Evolutionary conservation across 352 stramenopile species (phyloP).

Genomic region (Saprolegnia parasitica): DNA sequence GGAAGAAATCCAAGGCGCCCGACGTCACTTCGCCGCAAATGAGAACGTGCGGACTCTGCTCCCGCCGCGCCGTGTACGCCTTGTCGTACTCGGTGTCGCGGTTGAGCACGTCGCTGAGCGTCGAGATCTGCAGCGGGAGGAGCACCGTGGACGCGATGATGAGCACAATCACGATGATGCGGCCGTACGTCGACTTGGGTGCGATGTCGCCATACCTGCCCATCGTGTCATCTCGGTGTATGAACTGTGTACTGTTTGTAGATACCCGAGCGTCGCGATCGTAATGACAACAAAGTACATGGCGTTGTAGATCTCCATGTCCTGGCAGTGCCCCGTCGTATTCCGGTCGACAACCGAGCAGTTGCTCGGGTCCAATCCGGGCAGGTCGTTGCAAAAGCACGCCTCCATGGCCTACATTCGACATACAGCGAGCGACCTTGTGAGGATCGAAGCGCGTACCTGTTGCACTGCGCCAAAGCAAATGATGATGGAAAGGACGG

Average conservation of each 20-base stretch:
- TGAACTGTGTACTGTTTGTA: neutral
- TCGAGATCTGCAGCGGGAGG: constrained; percentile 64
- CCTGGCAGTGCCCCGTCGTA: constrained; percentile 44
- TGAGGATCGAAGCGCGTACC: constrained; percentile 27
- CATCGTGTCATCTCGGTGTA: neutral
- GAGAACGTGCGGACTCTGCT: constrained; percentile 60
- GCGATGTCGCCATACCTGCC: constrained; percentile 66
- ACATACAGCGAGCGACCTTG: neutral
- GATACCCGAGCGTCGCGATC: constrained; percentile 69
- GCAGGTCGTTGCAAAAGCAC: constrained; percentile 14
- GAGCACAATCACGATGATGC: constrained; percentile 59
- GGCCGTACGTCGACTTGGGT: constrained; percentile 57
- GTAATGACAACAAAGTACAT: constrained; percentile 85
- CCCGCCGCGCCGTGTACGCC: constrained; percentile 52
- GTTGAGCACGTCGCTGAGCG: constrained; percentile 63
- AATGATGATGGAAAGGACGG: constrained; percentile 56
- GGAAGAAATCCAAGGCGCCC: constrained; percentile 64
- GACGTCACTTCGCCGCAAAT: constrained; percentile 78
- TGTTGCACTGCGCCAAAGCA: constrained; percentile 54
- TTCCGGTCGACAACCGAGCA: neutral
- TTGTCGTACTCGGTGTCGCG: constrained; percentile 78
- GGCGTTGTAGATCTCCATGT: constrained; percentile 66
- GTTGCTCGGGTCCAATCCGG: constrained; percentile 30
- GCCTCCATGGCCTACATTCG: neutral
- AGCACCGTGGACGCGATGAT: constrained; percentile 67